Base-by-base conservation (phyloP, 2,329 filamentous ascomycete species). In the Fusarium acutatum region DNA sequence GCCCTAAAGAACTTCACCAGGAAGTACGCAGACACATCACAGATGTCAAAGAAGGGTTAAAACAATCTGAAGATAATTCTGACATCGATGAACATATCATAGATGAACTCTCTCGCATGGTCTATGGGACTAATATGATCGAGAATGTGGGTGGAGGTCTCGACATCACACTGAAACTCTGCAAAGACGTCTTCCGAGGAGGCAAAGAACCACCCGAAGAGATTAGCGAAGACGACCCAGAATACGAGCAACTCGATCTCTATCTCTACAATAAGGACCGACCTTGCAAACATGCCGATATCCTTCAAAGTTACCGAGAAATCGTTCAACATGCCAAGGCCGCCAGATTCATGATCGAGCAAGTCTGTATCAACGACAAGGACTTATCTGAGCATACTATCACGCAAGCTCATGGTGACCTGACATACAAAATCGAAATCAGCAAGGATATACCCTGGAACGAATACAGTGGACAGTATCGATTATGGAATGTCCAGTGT, bases 381-480 rank as follows among this genome's bases (percentile, higher is more conserved):
- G 54, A 61, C 2, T 52, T 80, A 2, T 66, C 71, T 1, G 75
- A 80, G 44, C 35, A 74, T 2, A 57, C 75, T 1, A 78, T 81
- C n/a, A 60, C 61, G 3, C 52, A 77, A 20, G 75, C 78, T 1
- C 79, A 81, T 37, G 41, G 47, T 0, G 72, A 78, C 10, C 67
- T 81, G 10, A 71, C 66, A 2, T 32, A 37, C 24, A 49, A 60
- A 6, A 40, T 75, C 40, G 59, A 62, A 6, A 15, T 30, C 13
- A 64, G 67, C 7, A 26, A 58, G 4, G 1, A 15, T 12, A 64
- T 73, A 14, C 30, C 47, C 3, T 60, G 73, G 71, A 34, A 28
- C n/a, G n/a, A 64, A 22, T 73, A 73, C 17, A 53, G 64, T 24
- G 79, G 78, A 5, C 32, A 67, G 5, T 81, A 81, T 44, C 75